Conservation (phyloP, 768 basidiomycete genomes). For the Mycena kentingensis region DNA sequence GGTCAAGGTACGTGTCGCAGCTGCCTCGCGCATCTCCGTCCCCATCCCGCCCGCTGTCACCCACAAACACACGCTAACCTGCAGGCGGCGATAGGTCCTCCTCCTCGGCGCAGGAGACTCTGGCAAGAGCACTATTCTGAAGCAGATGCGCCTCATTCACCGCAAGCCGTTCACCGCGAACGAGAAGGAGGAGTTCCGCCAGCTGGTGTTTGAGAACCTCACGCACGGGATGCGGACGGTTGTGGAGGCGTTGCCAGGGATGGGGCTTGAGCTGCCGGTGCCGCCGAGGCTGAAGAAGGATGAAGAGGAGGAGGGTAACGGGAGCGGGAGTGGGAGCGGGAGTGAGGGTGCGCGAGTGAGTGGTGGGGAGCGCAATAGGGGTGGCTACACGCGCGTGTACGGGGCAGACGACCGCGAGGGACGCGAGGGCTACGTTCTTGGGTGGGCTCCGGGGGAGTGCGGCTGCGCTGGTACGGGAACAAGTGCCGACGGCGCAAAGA, state of each 20-base stretch:
- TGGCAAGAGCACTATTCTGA: constrained; percentile 91
- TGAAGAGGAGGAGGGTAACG: too few species aligned
- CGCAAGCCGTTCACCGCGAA: constrained; percentile 75
- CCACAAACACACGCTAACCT: too few species aligned
- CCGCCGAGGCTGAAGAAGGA: too few species aligned
- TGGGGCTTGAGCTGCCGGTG: constrained; percentile 72
- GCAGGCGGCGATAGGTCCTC: constrained; percentile 58
- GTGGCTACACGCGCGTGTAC: constrained; percentile 39
- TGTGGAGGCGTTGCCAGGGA: constrained; percentile 87
- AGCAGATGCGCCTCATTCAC: constrained; percentile 99
- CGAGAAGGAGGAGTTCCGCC: constrained; percentile 88
- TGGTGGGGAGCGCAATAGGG: too few species aligned
- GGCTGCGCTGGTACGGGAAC: too few species aligned
- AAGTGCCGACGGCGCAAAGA: too few species aligned
- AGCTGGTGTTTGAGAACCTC: constrained; percentile 91
- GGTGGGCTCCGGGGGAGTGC: neutral
- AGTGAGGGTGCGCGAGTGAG: too few species aligned
- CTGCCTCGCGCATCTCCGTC: too few species aligned
- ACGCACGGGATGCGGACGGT: constrained; percentile 81
- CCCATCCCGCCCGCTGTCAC: too few species aligned
- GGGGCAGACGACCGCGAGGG: neutral
- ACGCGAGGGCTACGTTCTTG: neutral
- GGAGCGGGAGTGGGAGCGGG: too few species aligned
- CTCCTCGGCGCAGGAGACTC: constrained; percentile 92
- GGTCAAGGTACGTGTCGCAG: neutral